Base-by-base conservation (phyloP, 805 yeast species). In the Wickerhamiella siamensis region DNA sequence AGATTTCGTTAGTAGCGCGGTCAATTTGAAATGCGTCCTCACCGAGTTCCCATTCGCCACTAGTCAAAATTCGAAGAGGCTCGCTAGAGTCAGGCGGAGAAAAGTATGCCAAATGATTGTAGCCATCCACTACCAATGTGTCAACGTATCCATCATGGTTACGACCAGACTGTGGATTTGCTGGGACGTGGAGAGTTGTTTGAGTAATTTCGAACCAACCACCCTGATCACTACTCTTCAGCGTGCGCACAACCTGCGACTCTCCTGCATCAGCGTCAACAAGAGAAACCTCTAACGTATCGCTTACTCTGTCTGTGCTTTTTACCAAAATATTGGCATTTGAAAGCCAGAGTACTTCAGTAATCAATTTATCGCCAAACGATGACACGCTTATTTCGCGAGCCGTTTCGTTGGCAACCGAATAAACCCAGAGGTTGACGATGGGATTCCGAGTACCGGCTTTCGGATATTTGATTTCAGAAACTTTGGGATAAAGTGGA, bases 31-130 rank as follows among this genome's bases (percentile, higher is more conserved):
- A 24, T 8, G 29, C 6, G 10, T 65, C 57, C 31, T 72, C 71
- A 33, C 71, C 66, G n/a, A 91, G 94, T 59, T 91, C 98, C 94
- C 95, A 91, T 1, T 70, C 61, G 5, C 98, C 98, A 3, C 60
- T 44, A 1, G 91, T 82, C 37, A 94, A 68, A 18, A 79, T 57
- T 5, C 8, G 24, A 2, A 52, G 52, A 3, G 83, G 83, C 14
- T 61, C 59, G 0, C 74, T 47, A 4, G 78, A 58, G 20, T 69
- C 65, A 2, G 84, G 74, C 4, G 94, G 91, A 2, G 82, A 65
- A 56, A 75, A 91, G 59, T 80, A 87, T 0, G 86, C 97, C 47
- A 91, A 65, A 59, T 91, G 98, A 47, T 69, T 69, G 57, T 68
- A 74, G 0, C 77, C 77, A 38, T 63, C 60, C 5, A 54, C 57